Evolutionary conservation across 108 stramenopile species (phyloP), one percentile per base, ranked within the genome.

Genomic region (Discostella pseudostelligera): DNA sequence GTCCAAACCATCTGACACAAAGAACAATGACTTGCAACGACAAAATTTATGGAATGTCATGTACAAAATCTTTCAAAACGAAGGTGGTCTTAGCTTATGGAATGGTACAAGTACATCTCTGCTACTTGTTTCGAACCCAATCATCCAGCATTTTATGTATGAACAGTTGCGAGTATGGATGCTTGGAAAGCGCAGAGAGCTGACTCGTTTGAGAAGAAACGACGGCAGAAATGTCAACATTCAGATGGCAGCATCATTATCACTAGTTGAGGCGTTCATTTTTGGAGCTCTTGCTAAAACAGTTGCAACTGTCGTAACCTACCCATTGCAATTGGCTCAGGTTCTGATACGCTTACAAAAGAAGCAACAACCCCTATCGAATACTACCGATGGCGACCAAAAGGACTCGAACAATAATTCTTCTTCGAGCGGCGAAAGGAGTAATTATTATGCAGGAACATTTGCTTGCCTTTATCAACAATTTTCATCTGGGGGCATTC

Each of bases 61-160:
- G 43, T 10, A 57, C 16, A 17, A 24, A 14, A 82, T 90, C 58
- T 53, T 61, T 12, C 62, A 63, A 42, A 50, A 71, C 13, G 74
- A 80, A 20, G 89, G 89, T 2, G 14, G 67, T 8, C 24, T 22
- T 8, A 80, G 79, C 16, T 59, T 93, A 49, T 93, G 92, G 92
- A 78, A 62, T 61, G 86, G 92, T 19, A 93, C 88, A 21, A 32
- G 44, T 8, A 82, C 95, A 16, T 95, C 93, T 17, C 56, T 97
- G n/a, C 59, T 96, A 8, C 78, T 96, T 13, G 95, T 97, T n/a
- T 86, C 87, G 47, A 97, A 97, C 72, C 96, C 96, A 14, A 85
- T 90, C 75, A 90, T 97, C 37, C 96, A 97, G 73, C 92, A 89
- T 64, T 85, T 92, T 54, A 65, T 82, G 6, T 97, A 97, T 80